Conservation (phyloP, 2,329 filamentous ascomycete genomes). For the Penicillium sp. region DNA sequence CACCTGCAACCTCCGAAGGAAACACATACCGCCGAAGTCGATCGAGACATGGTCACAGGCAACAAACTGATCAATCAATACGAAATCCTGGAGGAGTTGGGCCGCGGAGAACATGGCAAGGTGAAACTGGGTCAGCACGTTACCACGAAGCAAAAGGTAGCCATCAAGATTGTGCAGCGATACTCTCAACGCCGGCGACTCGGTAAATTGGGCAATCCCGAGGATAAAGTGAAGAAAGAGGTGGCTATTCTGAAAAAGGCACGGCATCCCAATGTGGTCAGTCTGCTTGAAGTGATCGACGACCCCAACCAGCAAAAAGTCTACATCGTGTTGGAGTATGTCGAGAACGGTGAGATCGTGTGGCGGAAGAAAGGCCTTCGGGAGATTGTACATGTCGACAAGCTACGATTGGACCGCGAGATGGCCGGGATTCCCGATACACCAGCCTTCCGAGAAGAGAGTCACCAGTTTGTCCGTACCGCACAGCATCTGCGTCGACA, state of each 20-base stretch:
- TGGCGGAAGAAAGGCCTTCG: constrained; percentile 87
- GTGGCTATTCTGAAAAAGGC: constrained; percentile 99
- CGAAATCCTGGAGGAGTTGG: constrained; percentile 92
- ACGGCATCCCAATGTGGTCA: constrained; percentile 93
- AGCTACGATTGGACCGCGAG: constrained; percentile 64
- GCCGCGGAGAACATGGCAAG: constrained; percentile 92
- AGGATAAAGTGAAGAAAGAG: constrained; percentile 78
- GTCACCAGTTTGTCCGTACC: constrained; percentile 38
- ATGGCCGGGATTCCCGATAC: constrained; percentile 76
- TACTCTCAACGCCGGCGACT: constrained; percentile 89
- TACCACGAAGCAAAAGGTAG: constrained; percentile 69
- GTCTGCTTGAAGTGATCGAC: constrained; percentile 92
- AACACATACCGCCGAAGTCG: constrained; percentile 85
- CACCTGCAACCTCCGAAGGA: constrained; percentile 70
- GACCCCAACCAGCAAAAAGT: constrained; percentile 96
- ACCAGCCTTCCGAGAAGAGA: constrained; percentile 41
- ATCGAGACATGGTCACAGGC: constrained; percentile 80
- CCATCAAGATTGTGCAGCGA: constrained; percentile 96
- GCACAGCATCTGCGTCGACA: constrained; percentile 39
- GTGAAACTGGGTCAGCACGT: constrained; percentile 88
- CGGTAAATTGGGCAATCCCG: constrained; percentile 64
- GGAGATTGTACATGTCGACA: constrained; percentile 77
- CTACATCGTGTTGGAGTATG: constrained; percentile 94
- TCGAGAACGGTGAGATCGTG: constrained; percentile 86
- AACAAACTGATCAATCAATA: constrained; percentile 98